phyloP scores from a whole-genome alignment of 1,139 yeast genomes.

The Meyerozyma smithsonii region DNA sequence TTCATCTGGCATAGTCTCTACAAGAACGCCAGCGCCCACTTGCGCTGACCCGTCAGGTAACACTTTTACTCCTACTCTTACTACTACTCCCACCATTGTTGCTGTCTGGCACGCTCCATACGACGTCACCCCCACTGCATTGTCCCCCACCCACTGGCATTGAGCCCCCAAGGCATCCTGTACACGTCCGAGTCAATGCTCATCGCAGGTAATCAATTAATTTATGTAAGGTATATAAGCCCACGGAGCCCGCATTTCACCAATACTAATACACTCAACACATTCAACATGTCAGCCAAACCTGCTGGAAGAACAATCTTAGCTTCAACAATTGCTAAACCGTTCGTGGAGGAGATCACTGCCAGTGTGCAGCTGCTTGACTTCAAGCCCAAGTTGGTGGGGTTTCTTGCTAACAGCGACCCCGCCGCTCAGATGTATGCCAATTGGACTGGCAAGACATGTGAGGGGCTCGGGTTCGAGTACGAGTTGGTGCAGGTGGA shows the following conservation, averaged over 20 bases:
- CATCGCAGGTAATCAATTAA: conserved; percentile 2
- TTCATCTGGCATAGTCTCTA: conserved; percentile 93
- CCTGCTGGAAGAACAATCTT: conserved; percentile 75
- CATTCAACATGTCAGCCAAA: conserved; percentile 12
- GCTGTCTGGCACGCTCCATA: too few species aligned
- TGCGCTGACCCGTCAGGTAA: too few species aligned
- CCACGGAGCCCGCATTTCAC: not conserved
- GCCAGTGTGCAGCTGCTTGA: conserved; percentile 49
- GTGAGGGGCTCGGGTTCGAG: conserved; percentile 77
- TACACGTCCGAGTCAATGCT: not conserved
- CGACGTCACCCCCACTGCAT: too few species aligned
- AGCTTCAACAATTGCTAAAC: conserved; percentile 84
- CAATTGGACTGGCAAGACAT: conserved; percentile 90
- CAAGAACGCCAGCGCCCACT: conserved; percentile 82
- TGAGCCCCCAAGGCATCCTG: too few species aligned
- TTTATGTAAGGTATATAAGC: conserved; percentile 1
- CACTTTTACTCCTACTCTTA: too few species aligned
- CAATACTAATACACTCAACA: not conserved
- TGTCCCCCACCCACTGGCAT: too few species aligned
- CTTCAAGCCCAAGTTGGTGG: conserved; percentile 71
- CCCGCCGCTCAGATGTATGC: conserved; percentile 97
- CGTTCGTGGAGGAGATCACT: conserved; percentile 68
- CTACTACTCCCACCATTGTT: too few species aligned
- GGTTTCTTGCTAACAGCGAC: conserved; percentile 85
- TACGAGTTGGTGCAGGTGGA: conserved; percentile 72